Conservation (phyloP, 768 basidiomycete genomes). For the Podaxis sp. region DNA sequence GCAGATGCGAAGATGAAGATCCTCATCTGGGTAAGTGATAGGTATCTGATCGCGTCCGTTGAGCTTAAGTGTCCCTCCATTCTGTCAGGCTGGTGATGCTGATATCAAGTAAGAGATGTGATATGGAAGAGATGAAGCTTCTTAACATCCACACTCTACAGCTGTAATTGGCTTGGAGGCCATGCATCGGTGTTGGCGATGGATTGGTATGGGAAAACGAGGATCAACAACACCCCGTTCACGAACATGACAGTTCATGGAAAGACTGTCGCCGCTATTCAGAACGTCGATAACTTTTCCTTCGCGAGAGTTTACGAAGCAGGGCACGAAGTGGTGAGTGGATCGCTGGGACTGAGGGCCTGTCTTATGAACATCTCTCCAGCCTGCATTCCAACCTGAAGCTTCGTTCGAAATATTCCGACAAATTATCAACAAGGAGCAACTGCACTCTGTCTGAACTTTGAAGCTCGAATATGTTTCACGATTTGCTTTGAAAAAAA, state of each 20-base stretch:
- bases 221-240: constrained; percentile 31
- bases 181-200: constrained; percentile 39
- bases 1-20: constrained; percentile 40
- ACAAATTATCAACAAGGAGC: constrained; percentile 47
- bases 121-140: not conserved
- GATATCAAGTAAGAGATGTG: constrained; percentile 40
- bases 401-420: constrained; percentile 55
- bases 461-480: no score
- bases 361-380: not conserved
- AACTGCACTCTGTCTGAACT: constrained; percentile 43
- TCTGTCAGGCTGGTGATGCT: constrained; percentile 38
- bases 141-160: constrained; percentile 10
- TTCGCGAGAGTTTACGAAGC: constrained; percentile 63
- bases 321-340: constrained; percentile 61
- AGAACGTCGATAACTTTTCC: constrained; percentile 62
- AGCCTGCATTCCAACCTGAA: constrained; percentile 62
- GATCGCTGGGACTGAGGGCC: not conserved
- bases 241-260: constrained; percentile 56
- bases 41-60: not conserved
- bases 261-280: constrained; percentile 48
- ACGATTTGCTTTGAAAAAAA: no score
- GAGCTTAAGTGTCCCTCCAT: constrained; percentile 6
- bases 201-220: constrained; percentile 41
- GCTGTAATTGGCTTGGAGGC: constrained; percentile 46
- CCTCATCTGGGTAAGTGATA: constrained; percentile 39